phyloP scores from a whole-genome alignment of 169 alveolate species.

The Plasmodium berghei region DNA sequence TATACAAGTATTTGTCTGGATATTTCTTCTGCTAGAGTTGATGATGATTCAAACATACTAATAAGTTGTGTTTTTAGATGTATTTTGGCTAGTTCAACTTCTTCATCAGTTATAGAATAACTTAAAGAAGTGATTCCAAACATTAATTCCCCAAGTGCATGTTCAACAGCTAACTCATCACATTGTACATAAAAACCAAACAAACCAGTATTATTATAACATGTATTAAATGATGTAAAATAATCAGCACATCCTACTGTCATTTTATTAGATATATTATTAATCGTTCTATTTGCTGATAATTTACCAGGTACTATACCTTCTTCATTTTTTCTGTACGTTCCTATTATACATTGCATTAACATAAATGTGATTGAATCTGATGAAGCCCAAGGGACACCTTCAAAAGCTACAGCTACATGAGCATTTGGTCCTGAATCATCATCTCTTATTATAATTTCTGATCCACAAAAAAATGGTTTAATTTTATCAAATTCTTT shows the following conservation, averaged over 20 bases:
- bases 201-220: conserved; percentile 95
- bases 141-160: conserved; percentile 89
- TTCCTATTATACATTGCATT: conserved; percentile 95
- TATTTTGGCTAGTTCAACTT: conserved; percentile 87
- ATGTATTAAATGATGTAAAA: conserved; percentile 90
- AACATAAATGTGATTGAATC: conserved; percentile 94
- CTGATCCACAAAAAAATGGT: conserved; percentile 88
- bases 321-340: conserved; percentile 87
- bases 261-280: conserved; percentile 87
- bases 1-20: conserved; percentile 88
- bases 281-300: conserved; percentile 87
- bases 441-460: conserved; percentile 82
- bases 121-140: conserved; percentile 88
- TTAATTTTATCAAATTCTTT: conserved; percentile 79
- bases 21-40: conserved; percentile 89
- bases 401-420: conserved; percentile 93
- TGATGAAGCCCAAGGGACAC: conserved; percentile 95
- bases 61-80: conserved; percentile 86
- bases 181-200: conserved; percentile 91
- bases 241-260: conserved; percentile 89
- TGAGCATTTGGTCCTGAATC: conserved; percentile 91
- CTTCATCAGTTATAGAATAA: conserved; percentile 87
- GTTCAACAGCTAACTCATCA: conserved; percentile 90
- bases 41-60: conserved; percentile 86
- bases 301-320: conserved; percentile 88